These are phyloP conservation scores for Bacidia rubella DNA, from an alignment of 495 filamentous ascomycete species.

Conservation along the genomic window DNA sequence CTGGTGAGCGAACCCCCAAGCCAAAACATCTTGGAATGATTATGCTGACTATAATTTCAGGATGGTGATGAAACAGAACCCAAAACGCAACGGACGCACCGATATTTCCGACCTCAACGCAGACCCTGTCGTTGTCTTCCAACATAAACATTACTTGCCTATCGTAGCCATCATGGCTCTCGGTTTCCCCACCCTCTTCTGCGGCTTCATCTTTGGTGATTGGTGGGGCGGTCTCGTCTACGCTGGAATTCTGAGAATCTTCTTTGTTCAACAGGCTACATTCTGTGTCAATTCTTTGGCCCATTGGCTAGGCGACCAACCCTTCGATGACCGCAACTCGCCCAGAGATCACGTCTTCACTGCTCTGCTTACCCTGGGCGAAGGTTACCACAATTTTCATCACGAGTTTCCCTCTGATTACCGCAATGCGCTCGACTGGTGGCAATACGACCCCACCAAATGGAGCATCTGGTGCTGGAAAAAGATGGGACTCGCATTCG, in stretches of 20 bases:
- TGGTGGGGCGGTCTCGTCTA: constrained; percentile 89
- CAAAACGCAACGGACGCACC: constrained; percentile 83
- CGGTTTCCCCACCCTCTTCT: constrained; percentile 66
- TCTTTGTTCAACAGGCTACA: constrained; percentile 97
- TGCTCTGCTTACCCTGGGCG: constrained; percentile 86
- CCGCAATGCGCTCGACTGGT: constrained; percentile 96
- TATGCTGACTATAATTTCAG: constrained; percentile 24
- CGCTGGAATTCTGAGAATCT: constrained; percentile 87
- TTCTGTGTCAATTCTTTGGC: constrained; percentile 99
- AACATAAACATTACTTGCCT: constrained; percentile 89
- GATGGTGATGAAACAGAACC: constrained; percentile 91
- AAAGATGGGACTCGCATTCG: constrained; percentile 83
- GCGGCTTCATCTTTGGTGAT: constrained; percentile 82
- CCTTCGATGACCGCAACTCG: constrained; percentile 97
- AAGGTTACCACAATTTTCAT: constrained; percentile 99
- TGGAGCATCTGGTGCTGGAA: constrained; percentile 93
- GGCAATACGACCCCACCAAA: constrained; percentile 98
- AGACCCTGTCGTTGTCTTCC: constrained; percentile 85
- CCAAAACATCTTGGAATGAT: background rate
- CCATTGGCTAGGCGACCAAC: constrained; percentile 98
- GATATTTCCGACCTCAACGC: constrained; percentile 96
- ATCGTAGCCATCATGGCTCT: constrained; percentile 79
- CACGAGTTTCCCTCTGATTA: constrained; percentile 99
- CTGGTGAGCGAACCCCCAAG: constrained; percentile 29
- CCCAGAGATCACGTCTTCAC: constrained; percentile 95